Evolutionary conservation across 164 flowering plant genomes (phyloP).

Genomic region (Umbilicus rupestris): DNA sequence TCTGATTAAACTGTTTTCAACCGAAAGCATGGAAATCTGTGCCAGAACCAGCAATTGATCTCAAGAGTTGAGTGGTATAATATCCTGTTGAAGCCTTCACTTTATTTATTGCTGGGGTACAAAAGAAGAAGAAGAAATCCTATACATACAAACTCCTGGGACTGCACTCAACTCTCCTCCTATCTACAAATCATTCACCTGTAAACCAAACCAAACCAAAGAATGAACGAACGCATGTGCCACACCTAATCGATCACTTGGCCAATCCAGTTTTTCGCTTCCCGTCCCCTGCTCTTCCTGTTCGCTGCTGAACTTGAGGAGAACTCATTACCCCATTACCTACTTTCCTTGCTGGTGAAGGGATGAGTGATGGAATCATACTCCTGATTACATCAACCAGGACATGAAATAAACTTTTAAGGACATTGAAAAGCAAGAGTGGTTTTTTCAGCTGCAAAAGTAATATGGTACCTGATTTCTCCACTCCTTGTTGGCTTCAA

Average conservation of each 20-base stretch:
- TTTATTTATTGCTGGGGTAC: too few species aligned
- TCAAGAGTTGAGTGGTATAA: too few species aligned
- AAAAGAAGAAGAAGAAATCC: not conserved
- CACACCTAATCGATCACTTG: slow-evolving; percentile 14
- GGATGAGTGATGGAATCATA: slow-evolving; percentile 30
- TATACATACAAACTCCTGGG: too few species aligned
- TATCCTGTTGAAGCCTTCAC: too few species aligned
- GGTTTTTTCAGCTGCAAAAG: not conserved
- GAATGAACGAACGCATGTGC: not conserved
- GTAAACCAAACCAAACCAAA: not conserved
- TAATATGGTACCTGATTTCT: slow-evolving; percentile 25
- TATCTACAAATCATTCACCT: slow-evolving; percentile 4
- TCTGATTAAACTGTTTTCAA: too few species aligned
- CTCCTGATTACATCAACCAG: slow-evolving; percentile 22
- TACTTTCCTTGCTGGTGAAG: slow-evolving; percentile 27
- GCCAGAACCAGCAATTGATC: too few species aligned
- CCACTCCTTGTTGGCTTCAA: slow-evolving; percentile 20
- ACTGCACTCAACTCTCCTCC: too few species aligned
- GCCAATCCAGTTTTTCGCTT: slow-evolving; percentile 23
- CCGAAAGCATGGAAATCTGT: too few species aligned
- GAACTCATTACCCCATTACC: slow-evolving; percentile 21
- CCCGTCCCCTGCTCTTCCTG: slow-evolving; percentile 22
- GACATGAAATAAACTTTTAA: not conserved
- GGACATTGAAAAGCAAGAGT: not conserved
- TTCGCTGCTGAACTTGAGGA: slow-evolving; percentile 19